These are phyloP conservation scores for Gillenia trifoliata DNA, from an alignment of 306 rosid genomes.

Conservation along the genomic window DNA sequence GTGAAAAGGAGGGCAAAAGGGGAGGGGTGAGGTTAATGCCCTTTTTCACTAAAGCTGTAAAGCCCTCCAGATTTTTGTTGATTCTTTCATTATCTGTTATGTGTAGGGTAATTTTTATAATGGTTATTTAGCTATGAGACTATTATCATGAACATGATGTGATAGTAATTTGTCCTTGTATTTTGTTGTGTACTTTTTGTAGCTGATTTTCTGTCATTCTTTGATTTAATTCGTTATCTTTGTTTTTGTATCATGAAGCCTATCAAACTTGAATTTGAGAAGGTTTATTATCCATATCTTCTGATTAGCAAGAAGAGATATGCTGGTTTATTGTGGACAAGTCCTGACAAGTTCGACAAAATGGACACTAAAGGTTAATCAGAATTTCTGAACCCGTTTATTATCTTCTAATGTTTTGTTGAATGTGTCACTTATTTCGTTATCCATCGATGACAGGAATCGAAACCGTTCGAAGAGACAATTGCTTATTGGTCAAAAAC, in stretches of 20 bases:
- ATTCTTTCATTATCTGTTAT: background rate
- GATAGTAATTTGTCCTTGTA: background rate
- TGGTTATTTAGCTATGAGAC: background rate
- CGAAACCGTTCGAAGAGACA: constrained; percentile 97
- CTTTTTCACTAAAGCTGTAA: background rate
- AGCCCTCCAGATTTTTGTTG: background rate
- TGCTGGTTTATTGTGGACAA: constrained; percentile 96
- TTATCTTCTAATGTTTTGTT: background rate
- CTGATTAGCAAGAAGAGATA: constrained; percentile 97
- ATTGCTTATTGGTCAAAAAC: constrained; percentile 93
- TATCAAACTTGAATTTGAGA: constrained; percentile 95
- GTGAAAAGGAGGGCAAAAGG: background rate
- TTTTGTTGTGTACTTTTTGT: too few species aligned
- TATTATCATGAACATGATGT: background rate
- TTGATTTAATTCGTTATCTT: background rate
- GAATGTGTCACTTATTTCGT: constrained; percentile 8
- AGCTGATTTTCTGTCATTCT: constrained; percentile 3
- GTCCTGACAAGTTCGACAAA: constrained; percentile 70
- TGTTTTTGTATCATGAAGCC: constrained; percentile 57
- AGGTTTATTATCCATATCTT: constrained; percentile 90
- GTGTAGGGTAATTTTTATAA: background rate
- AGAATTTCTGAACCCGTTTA: constrained; percentile 11
- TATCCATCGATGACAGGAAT: constrained; percentile 52
- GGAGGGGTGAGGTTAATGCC: background rate
- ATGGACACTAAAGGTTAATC: constrained; percentile 93